A percentile compares a stretch with the other conserved stretches of the same genome.
phyloP scores from a whole-genome alignment of 768 basidiomycete genomes.

The Pulveroboletus ravenelii region DNA sequence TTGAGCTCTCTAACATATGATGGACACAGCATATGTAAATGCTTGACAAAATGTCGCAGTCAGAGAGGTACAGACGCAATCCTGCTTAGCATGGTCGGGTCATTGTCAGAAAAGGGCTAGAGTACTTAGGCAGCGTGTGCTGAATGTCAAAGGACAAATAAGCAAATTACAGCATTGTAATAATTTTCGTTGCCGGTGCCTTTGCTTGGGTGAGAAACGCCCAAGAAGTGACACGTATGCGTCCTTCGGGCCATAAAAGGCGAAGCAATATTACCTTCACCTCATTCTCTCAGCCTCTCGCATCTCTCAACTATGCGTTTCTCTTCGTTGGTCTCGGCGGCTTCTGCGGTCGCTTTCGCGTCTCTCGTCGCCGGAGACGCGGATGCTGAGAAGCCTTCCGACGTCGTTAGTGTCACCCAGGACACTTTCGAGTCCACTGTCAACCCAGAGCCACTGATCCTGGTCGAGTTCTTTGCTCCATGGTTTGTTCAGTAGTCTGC shows the following conservation, averaged over 20 bases:
- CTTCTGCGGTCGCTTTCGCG: conserved; percentile 51
- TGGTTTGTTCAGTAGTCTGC: conserved; percentile 43
- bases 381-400: conserved; percentile 45
- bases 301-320: conserved; percentile 55
- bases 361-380: conserved; percentile 48
- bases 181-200: background rate
- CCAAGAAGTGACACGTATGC: conserved; percentile 35
- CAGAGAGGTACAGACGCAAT: background rate
- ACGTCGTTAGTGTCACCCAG: conserved; percentile 76
- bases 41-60: background rate
- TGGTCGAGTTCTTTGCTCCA: conserved; percentile 95
- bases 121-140: too few species aligned
- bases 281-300: conserved; percentile 10
- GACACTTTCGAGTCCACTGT: conserved; percentile 66
- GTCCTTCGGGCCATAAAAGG: conserved; percentile 20
- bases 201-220: background rate
- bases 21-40: background rate
- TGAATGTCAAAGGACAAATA: background rate
- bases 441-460: conserved; percentile 62
- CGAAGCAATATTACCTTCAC: background rate
- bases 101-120: background rate
- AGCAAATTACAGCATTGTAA: background rate
- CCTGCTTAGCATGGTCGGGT: background rate
- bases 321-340: conserved; percentile 42
- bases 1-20: conserved; percentile 46